A percentile compares a stretch with the other conserved stretches of the same genome.
phyloP scores from a whole-genome alignment of 2,329 filamentous ascomycete species.

The Penicillium hesseltinei region DNA sequence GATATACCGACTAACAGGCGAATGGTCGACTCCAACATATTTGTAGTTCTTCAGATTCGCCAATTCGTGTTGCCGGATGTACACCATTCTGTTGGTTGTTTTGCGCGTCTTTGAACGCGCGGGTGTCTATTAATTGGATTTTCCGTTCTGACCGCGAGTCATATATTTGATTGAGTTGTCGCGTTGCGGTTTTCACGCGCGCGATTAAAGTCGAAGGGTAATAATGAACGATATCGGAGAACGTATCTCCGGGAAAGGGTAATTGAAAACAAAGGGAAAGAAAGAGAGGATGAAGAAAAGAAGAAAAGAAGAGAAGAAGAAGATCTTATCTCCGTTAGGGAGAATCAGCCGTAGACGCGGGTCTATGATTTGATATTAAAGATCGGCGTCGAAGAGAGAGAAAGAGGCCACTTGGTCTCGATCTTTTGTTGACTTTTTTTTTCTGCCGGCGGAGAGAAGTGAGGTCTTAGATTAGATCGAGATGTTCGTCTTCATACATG shows the following conservation, averaged over 20 bases:
- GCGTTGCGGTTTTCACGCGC: neutral
- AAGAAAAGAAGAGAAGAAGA: neutral
- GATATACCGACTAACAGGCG: constrained; percentile 84
- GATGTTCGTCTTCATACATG: neutral
- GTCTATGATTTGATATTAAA: constrained; percentile 1
- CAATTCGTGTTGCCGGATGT: constrained; percentile 89
- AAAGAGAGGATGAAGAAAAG: neutral
- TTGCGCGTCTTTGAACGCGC: constrained; percentile 4
- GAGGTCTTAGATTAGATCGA: neutral
- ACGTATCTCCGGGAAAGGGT: neutral
- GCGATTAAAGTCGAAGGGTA: neutral
- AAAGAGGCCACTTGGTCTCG: constrained; percentile 10
- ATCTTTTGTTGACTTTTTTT: constrained; percentile 7
- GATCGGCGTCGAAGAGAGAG: constrained; percentile 4
- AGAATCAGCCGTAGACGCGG: neutral
- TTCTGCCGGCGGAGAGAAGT: constrained; percentile 11
- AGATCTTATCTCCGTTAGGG: neutral
- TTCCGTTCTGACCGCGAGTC: neutral
- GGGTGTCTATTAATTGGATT: neutral
- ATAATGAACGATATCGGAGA: neutral
- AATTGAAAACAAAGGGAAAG: neutral
- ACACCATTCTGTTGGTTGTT: constrained; percentile 66
- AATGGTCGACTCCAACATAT: constrained; percentile 89
- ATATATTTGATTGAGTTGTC: neutral
- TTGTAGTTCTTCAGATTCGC: constrained; percentile 90